Conservation (phyloP, 2,329 filamentous ascomycete species). For the Venturia oleaginea region DNA sequence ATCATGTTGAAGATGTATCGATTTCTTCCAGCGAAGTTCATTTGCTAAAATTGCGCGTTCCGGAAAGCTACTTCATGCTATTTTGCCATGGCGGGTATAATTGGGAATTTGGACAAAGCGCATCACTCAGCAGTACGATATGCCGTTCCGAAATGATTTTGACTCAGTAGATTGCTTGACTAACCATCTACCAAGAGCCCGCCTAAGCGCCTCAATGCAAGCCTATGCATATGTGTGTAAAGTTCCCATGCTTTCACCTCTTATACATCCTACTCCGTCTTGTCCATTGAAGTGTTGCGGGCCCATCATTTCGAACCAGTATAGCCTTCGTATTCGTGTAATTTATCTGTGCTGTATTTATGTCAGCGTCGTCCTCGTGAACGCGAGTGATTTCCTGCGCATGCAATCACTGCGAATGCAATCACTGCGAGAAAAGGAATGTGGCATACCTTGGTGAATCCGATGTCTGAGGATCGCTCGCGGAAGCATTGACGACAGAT, state of each 20-base stretch:
- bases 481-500: conserved; percentile 65
- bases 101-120: neutral
- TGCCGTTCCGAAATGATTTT: neutral
- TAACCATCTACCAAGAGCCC: neutral
- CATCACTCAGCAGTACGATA: neutral
- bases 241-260: neutral
- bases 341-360: neutral
- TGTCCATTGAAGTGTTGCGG: neutral
- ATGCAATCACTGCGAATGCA: neutral
- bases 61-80: too few relatives aligned
- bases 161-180: neutral
- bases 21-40: too few relatives aligned
- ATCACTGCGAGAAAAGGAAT: neutral
- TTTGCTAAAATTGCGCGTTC: too few relatives aligned
- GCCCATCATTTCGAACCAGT: neutral
- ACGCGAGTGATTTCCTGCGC: neutral
- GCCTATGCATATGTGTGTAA: neutral
- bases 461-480: conserved; percentile 59
- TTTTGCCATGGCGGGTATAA: too few relatives aligned
- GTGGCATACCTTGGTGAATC: conserved; percentile 54
- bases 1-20: too few relatives aligned
- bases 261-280: neutral
- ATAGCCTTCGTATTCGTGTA: neutral
- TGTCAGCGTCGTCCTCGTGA: neutral
- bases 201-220: neutral